These are phyloP conservation scores for Colletotrichum echinochloae DNA, from an alignment of 2,329 filamentous ascomycete genomes.

Conservation along the genomic window DNA sequence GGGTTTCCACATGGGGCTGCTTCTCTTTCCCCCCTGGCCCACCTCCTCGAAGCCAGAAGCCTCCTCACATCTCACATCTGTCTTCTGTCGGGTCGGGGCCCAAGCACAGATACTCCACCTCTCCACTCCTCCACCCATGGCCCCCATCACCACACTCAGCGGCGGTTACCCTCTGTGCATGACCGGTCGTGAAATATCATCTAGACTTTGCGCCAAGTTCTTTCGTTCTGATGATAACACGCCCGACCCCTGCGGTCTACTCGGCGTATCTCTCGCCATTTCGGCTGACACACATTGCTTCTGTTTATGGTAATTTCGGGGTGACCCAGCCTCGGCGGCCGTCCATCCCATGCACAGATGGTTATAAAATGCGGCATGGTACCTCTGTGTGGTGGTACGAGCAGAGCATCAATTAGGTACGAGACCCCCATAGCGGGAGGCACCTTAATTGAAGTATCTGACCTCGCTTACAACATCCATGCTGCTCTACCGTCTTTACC, in stretches of 20 bases:
- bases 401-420: neutral
- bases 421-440: neutral
- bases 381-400: neutral
- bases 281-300: neutral
- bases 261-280: neutral
- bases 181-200: neutral
- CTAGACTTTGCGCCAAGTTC: neutral
- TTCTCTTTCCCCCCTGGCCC: neutral
- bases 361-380: too few relatives aligned
- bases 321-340: slow-evolving; percentile 7
- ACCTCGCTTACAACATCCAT: neutral
- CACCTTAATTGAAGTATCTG: neutral
- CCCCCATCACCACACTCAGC: neutral
- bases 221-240: neutral
- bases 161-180: neutral
- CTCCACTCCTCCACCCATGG: neutral
- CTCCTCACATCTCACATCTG: neutral
- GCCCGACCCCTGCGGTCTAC: neutral
- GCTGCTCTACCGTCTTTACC: neutral
- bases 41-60: neutral
- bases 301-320: neutral
- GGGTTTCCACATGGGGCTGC: neutral
- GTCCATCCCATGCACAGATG: slow-evolving; percentile 1
- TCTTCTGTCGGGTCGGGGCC: slow-evolving; percentile 27
- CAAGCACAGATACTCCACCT: slow-evolving; percentile 34